These are phyloP conservation scores for Capronia americana DNA, from an alignment of 2,329 filamentous ascomycete genomes.

Conservation along the genomic window DNA sequence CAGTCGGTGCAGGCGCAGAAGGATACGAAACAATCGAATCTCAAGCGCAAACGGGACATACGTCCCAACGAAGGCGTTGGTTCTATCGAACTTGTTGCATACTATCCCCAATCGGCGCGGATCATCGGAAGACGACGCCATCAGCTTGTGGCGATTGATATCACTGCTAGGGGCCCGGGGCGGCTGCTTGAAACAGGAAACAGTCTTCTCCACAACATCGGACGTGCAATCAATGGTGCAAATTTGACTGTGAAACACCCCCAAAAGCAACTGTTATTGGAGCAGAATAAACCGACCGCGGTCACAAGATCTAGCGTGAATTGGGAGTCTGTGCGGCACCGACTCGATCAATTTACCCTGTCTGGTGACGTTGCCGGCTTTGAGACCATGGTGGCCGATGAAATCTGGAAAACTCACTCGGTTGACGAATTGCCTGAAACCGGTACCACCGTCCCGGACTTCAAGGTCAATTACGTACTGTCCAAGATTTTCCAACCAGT, in stretches of 20 bases:
- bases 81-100: conserved; percentile 49
- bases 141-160: conserved; percentile 53
- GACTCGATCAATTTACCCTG: conserved; percentile 31
- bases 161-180: conserved; percentile 43
- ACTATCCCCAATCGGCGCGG: conserved; percentile 53
- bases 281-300: conserved; percentile 40
- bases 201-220: conserved; percentile 35
- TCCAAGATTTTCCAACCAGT: conserved; percentile 37
- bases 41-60: conserved; percentile 37
- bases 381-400: conserved; percentile 30
- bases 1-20: conserved; percentile 54
- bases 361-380: conserved; percentile 33
- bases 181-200: conserved; percentile 27
- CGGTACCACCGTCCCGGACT: conserved; percentile 21
- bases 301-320: conserved; percentile 1
- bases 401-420: conserved; percentile 12
- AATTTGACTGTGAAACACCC: neutral
- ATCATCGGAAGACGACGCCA: conserved; percentile 51
- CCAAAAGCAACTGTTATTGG: conserved; percentile 7
- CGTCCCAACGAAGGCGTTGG: conserved; percentile 36
- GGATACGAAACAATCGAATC: conserved; percentile 40
- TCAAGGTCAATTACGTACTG: conserved; percentile 34
- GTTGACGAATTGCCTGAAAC: conserved; percentile 24
- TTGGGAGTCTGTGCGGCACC: conserved; percentile 43
- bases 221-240: conserved; percentile 18